Evolutionary conservation across 1,284 basidiomycete genomes (phyloP), one percentile per base, ranked within the genome.

Genomic region (Sanguinoderma infundibulare): DNA sequence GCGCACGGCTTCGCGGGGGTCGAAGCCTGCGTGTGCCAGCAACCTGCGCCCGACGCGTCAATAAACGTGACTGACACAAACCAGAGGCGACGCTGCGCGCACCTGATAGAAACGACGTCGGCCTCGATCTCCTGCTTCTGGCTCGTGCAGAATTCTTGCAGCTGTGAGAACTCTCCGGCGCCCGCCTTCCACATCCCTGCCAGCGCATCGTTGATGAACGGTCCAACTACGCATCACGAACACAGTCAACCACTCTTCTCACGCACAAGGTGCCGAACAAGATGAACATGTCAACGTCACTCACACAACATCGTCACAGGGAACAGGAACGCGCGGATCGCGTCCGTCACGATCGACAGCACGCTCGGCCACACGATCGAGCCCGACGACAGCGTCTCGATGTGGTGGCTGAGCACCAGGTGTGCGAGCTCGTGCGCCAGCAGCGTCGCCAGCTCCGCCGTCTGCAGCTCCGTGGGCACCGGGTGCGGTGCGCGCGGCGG

Each of bases 381-480:
- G 30, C 85, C 86, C 12, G 92, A 91, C 0, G 92, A 94, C 10
- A 96, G 78, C 3, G 93, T 92, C 75, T 97, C 95, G 46, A 96
- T 81, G 74, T 97, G 95, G 72, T 97, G 95, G 0, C 90, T 89
- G 4, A 97, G 82, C 34, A 97, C 78, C 28, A 97, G 80, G 76
- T 97, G 95, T 0, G 93, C 85, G 64, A 96, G 84, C 73, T 97
- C 95, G 69, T 97, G 95, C 1, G 95, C 89, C 1, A 97, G 83
- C 0, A 97, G 84, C 54, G 92, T 88, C 2, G 95, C 94, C 5
- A 97, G 85, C 64, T 94, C 90, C 1, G 90, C 78, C 0, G 92
- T 94, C 75, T 96, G 94, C 63, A 92, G 85, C 55, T 83, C 78
- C 0, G 91, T 94, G 2, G 93, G 94, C n/a, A 78, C 74, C 5